Conservation (phyloP, 129 eudicot genomes). For the Apium graveolens region DNA sequence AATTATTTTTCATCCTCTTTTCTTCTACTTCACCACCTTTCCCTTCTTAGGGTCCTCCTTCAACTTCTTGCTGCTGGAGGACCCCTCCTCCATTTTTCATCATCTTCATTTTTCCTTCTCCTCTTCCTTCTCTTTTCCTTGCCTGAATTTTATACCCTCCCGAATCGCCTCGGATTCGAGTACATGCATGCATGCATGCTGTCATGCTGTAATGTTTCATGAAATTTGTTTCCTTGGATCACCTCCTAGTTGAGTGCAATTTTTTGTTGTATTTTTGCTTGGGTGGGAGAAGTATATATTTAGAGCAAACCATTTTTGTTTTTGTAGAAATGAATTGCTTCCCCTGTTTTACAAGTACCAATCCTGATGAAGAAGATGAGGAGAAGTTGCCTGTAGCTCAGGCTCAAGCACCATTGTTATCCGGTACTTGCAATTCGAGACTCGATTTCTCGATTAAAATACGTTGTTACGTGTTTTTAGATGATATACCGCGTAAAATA, state of each 20-base stretch:
- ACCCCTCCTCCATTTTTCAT: background rate
- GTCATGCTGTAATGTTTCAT: background rate
- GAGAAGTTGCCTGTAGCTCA: slow-evolving; percentile 3
- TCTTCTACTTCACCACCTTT: background rate
- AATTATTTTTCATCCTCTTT: background rate
- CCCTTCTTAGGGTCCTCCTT: slow-evolving; percentile 1
- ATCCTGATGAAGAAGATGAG: background rate
- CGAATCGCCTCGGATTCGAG: background rate
- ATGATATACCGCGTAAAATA: no score
- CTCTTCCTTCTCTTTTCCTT: background rate
- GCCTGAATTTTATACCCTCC: background rate
- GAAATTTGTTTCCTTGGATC: background rate
- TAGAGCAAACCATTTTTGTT: background rate
- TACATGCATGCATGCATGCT: no score
- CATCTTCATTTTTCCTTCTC: background rate
- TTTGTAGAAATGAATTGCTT: slow-evolving; percentile 6
- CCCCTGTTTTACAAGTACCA: slow-evolving; percentile 23
- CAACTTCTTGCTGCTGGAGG: slow-evolving; percentile 6
- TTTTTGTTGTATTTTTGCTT: background rate
- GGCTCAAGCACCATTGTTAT: background rate
- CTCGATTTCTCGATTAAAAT: no score
- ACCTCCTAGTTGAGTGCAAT: background rate
- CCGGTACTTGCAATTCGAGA: background rate
- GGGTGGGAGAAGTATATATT: background rate
- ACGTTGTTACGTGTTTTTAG: background rate